Conservation (phyloP, 768 basidiomycete species). For the Dioszegia aurantiaca region DNA sequence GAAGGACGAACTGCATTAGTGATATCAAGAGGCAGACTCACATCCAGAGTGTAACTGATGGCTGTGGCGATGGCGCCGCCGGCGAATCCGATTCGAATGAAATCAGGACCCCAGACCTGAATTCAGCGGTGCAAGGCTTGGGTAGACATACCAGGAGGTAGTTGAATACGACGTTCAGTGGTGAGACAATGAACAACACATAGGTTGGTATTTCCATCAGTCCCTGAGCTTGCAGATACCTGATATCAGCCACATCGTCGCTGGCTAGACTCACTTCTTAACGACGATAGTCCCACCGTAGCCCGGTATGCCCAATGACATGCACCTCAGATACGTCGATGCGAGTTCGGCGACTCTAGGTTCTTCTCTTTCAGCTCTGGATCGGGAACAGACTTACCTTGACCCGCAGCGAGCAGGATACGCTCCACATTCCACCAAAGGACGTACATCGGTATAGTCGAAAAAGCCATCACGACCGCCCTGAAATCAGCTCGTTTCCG, state of each 20-base stretch:
- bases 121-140: background rate
- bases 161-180: constrained; percentile 77
- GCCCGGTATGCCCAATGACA: constrained; percentile 75
- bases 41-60: constrained; percentile 81
- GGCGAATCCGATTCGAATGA: constrained; percentile 77
- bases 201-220: constrained; percentile 81
- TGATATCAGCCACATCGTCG: constrained; percentile 9
- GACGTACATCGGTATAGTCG: constrained; percentile 58
- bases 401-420: constrained; percentile 62
- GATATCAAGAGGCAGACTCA: constrained; percentile 54
- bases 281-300: constrained; percentile 62
- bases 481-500: constrained; percentile 31
- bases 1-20: constrained; percentile 47
- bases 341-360: constrained; percentile 79
- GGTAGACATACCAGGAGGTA: constrained; percentile 65
- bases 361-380: constrained; percentile 56
- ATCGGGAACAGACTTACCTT: constrained; percentile 29
- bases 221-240: constrained; percentile 82
- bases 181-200: constrained; percentile 76
- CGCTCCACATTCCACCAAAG: constrained; percentile 82
- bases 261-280: constrained; percentile 52
- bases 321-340: constrained; percentile 69
- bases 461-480: constrained; percentile 39
- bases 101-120: constrained; percentile 74
- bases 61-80: constrained; percentile 90